Evolutionary conservation across 768 basidiomycete species (phyloP), one percentile per base, ranked within the genome.

Genomic region (Lactarius indigo): DNA sequence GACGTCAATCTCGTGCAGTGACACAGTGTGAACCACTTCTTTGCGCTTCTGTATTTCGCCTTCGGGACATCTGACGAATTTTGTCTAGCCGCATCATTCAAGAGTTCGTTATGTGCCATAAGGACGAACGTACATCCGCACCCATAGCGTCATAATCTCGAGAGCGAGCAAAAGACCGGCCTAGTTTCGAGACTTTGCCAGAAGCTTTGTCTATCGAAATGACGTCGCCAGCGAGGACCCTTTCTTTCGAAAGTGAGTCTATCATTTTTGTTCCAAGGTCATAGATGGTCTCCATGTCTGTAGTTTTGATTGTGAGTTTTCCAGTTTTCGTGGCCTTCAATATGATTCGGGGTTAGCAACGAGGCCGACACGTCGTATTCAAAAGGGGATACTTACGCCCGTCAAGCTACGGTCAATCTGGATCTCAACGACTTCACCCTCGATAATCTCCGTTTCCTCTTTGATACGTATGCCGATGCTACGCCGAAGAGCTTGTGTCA

Each of bases 251-350:
- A 33, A 99, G 79, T 4, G 95, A 89, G 71, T 99, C 97, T 58
- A 99, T 98, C 97, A 99, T 98, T 84, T 98, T 99, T 59, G 89
- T 93, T 13, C 97, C 97, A 35, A 98, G 84, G 78, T 99, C 97
- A 75, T 99, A 99, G 37, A 99, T 90, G 5, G 97, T 98, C 80
- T 98, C 97, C 97, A 99, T 98, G 76, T 98, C 96, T 2, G 95
- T 97, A 17, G 94, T 96, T 78, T 98, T 98, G 73, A 99, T 91
- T 0, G 97, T 98, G 67, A 98, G 77, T 76, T 97, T 96, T 3
- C 96, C 97, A 2, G 97, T 98, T 79, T 98, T 98, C 5, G 95
- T 97, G 0, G 96, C 94, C 96, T 97, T 66, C 26, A 12, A 52
- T 41, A 35, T 26, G 56, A 20, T 39, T 31, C 37, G 5, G 41